phyloP scores from a whole-genome alignment of 257 asterid species.

The Salvia splendens region DNA sequence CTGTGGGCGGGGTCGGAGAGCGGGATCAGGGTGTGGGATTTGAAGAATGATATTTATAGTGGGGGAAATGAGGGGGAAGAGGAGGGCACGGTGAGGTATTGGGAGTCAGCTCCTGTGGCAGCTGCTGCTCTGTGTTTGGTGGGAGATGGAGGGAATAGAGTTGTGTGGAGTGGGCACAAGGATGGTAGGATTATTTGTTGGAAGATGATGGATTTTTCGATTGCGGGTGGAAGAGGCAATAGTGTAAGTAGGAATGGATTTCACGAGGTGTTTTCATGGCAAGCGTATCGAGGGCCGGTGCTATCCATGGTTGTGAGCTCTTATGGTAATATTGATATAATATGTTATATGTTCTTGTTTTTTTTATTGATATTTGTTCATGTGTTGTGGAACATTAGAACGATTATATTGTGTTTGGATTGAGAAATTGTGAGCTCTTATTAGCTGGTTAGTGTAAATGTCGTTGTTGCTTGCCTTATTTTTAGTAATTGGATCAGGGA shows the following conservation, averaged over 20 bases:
- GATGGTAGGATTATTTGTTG: slow-evolving; percentile 90
- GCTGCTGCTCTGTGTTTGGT: slow-evolving; percentile 65
- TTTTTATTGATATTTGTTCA: background rate
- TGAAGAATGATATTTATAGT: slow-evolving; percentile 59
- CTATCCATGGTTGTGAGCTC: slow-evolving; percentile 77
- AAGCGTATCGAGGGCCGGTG: slow-evolving; percentile 86
- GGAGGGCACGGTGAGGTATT: slow-evolving; percentile 63
- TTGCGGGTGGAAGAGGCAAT: slow-evolving; percentile 40
- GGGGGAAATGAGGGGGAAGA: slow-evolving; percentile 56
- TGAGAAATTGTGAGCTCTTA: slow-evolving; percentile 5
- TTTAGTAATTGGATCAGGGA: background rate
- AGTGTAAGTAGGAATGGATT: slow-evolving; percentile 43
- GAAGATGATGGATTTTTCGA: slow-evolving; percentile 56
- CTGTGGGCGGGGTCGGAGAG: slow-evolving; percentile 95
- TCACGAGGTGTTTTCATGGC: slow-evolving; percentile 78
- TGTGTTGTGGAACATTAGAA: slow-evolving; percentile 14
- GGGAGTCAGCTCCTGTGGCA: slow-evolving; percentile 58
- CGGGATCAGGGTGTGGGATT: slow-evolving; percentile 78
- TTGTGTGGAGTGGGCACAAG: slow-evolving; percentile 93
- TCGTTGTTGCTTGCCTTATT: slow-evolving; percentile 23
- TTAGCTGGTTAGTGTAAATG: background rate
- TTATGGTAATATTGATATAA: slow-evolving; percentile 57
- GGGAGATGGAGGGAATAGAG: slow-evolving; percentile 73
- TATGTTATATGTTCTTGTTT: slow-evolving; percentile 12
- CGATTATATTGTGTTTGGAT: slow-evolving; percentile 15